Conservation (phyloP, 139 green algal genomes). For the Ostreobium quekettii region DNA sequence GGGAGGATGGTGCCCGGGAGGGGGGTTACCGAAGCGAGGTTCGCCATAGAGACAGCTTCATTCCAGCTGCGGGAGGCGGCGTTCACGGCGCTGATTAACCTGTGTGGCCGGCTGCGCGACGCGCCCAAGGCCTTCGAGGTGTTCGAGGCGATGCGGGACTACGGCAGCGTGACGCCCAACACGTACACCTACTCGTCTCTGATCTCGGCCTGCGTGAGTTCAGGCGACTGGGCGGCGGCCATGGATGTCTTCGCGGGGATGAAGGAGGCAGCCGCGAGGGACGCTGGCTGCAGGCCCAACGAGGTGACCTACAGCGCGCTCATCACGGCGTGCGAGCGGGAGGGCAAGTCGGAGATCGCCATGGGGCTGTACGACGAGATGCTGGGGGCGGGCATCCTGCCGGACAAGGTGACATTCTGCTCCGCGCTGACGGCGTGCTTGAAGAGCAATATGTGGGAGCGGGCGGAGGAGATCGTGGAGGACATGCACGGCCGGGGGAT, state of each 20-base stretch:
- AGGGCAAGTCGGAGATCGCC: slow-evolving; percentile 67
- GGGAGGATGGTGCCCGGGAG: too few relatives aligned
- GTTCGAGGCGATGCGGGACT: slow-evolving; percentile 40
- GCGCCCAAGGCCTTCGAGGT: slow-evolving; percentile 33
- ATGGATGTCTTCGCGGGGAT: slow-evolving; percentile 53
- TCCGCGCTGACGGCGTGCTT: slow-evolving; percentile 12
- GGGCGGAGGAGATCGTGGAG: slow-evolving; percentile 11
- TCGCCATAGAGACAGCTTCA: slow-evolving; percentile 2
- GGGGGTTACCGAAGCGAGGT: too few relatives aligned
- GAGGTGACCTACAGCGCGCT: slow-evolving; percentile 83
- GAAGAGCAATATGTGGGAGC: not conserved
- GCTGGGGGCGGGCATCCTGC: not conserved
- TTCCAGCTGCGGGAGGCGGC: slow-evolving; percentile 13
- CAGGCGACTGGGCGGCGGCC: slow-evolving; percentile 52
- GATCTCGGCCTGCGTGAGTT: slow-evolving; percentile 50
- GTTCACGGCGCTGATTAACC: slow-evolving; percentile 18
- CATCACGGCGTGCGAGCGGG: slow-evolving; percentile 63
- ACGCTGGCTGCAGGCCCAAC: slow-evolving; percentile 58
- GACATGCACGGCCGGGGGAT: slow-evolving; percentile 7
- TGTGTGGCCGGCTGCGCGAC: slow-evolving; percentile 16
- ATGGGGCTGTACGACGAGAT: slow-evolving; percentile 24
- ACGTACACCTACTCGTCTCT: slow-evolving; percentile 44
- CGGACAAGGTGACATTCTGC: slow-evolving; percentile 10
- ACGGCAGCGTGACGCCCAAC: slow-evolving; percentile 33
- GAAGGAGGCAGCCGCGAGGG: slow-evolving; percentile 34